phyloP scores from a whole-genome alignment of 164 flowering plant species.

The Aristolochia contorta region DNA sequence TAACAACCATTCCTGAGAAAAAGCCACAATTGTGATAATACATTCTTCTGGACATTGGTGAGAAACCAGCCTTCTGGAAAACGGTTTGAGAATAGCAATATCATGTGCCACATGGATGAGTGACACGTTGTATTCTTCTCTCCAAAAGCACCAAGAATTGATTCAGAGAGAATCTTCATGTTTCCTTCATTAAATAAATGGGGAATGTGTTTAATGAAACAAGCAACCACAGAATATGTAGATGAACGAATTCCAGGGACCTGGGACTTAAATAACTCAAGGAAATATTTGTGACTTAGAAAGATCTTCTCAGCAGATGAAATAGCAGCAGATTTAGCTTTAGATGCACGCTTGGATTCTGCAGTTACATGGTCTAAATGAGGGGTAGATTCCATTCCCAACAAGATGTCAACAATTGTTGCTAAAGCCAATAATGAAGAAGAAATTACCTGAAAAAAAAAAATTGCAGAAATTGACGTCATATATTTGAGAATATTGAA shows the following conservation, averaged over 20 bases:
- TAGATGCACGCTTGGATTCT: constrained; percentile 59
- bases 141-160: constrained; percentile 80
- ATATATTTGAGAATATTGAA: background rate
- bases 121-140: constrained; percentile 87
- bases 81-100: constrained; percentile 54
- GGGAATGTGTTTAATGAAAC: constrained; percentile 63
- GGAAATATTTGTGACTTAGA: constrained; percentile 48
- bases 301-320: constrained; percentile 58
- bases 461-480: background rate
- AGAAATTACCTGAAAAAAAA: constrained; percentile 57
- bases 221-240: constrained; percentile 59
- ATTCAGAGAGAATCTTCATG: constrained; percentile 43
- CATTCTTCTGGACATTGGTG: constrained; percentile 49
- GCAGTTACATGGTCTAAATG: constrained; percentile 34
- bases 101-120: constrained; percentile 80
- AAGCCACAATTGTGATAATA: constrained; percentile 57
- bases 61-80: constrained; percentile 70
- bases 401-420: constrained; percentile 59
- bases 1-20: constrained; percentile 88
- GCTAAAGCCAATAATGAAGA: constrained; percentile 80
- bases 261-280: constrained; percentile 61
- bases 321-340: constrained; percentile 49
- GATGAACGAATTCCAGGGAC: constrained; percentile 64
- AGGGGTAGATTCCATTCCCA: constrained; percentile 28
- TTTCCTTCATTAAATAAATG: constrained; percentile 52